Evolutionary conservation across 768 basidiomycete genomes (phyloP), one percentile per base, ranked within the genome.

Genomic region (Xanthoconium stramineum): DNA sequence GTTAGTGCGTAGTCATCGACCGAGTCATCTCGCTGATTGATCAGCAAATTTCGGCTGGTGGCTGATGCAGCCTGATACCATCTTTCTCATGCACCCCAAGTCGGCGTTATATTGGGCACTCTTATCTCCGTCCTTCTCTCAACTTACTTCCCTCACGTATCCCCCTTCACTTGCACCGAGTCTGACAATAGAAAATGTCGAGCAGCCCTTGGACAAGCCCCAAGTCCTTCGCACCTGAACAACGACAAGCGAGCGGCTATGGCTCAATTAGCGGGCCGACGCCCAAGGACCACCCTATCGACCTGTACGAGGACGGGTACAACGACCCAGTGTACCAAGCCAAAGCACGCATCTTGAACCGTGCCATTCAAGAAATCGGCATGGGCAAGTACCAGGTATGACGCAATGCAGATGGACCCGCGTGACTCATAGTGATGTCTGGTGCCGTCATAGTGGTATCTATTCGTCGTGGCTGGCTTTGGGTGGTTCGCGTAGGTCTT

Each of bases 361-460:
- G 70, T 39, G 74, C 78, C 5, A 72, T 83, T 43, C 78, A 80
- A 62, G 77, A 80, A 35, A 80, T 83, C 19, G 81, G 81, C 2
- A 83, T 83, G 80, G 82, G 81, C 7, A 77, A 68, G 58, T 83
- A 83, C 56, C 82, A 82, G 75, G 80, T 76, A 30, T 9, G 29
- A 5, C 35, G 11, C 30, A 11, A n/a, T 17, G 5, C 33, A 45
- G 13, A 8, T 17, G 2, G 9, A 30, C 17, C 6, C 15, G 14
- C 14, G 9, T 47, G 37, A 47, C 4, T 3, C 45, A 42, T 17
- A 1, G 6, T 44, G n/a, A 50, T 30, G 17, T 13, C 29, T 2
- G 8, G 6, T 1, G 6, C 20, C 33, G 3, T 53, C 20, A n/a
- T 47, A 75, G 74, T 75, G 75, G 75, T 58, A 59, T 56, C 55